Conservation (phyloP, 2,329 filamentous ascomycete species). For the Oidium heveae region DNA sequence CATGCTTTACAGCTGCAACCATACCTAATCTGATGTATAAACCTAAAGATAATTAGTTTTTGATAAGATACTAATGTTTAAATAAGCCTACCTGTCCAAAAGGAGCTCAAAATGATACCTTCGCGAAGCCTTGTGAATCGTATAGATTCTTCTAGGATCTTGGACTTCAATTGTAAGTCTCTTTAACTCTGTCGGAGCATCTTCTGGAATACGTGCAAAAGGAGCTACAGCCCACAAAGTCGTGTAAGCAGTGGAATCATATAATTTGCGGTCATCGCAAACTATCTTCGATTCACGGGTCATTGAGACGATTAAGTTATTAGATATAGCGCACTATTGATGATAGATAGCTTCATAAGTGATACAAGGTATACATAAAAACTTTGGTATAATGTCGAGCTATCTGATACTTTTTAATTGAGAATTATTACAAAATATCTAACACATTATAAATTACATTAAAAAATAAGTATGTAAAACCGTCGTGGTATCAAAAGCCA, state of each 20-base stretch:
- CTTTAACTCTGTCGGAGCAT: constrained; percentile 32
- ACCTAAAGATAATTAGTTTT: constrained; percentile 24
- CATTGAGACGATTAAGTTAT: constrained; percentile 19
- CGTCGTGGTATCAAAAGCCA: too few species aligned
- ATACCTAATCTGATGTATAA: constrained; percentile 55
- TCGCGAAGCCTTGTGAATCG: constrained; percentile 32
- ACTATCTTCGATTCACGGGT: constrained; percentile 19
- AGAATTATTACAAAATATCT: background rate
- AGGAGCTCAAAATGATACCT: constrained; percentile 39
- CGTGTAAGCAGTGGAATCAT: constrained; percentile 19
- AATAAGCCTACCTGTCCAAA: constrained; percentile 32
- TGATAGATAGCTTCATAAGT: background rate
- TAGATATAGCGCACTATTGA: background rate
- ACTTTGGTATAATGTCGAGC: background rate
- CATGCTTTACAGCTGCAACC: constrained; percentile 50
- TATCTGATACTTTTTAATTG: background rate
- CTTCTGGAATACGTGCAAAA: constrained; percentile 31
- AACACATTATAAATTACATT: too few species aligned
- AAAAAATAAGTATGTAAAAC: too few species aligned
- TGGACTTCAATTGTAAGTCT: constrained; percentile 31
- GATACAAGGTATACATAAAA: background rate
- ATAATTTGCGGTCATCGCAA: constrained; percentile 7
- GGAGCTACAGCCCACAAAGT: constrained; percentile 35
- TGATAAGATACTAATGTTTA: constrained; percentile 2
- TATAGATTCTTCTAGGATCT: constrained; percentile 34